Conservation (phyloP, 228 moss, liverwort and hornwort species). For the Sphagnum magellanicum region DNA sequence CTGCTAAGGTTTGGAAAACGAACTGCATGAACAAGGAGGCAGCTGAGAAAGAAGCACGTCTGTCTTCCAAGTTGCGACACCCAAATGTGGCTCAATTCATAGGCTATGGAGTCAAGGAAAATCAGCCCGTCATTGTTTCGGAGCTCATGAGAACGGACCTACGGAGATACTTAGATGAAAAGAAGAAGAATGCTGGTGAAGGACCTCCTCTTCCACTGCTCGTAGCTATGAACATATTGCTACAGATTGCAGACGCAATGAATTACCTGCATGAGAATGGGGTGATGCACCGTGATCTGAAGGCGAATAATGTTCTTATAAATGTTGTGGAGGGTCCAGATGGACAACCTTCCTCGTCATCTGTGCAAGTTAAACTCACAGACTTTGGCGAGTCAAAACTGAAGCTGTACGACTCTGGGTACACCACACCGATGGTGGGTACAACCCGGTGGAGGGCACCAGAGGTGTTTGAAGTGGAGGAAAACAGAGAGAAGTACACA, state of each 20-base stretch:
- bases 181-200: conserved; percentile 8
- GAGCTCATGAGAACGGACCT: conserved; percentile 29
- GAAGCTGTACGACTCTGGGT: conserved; percentile 5
- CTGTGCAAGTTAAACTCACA: conserved; percentile 27
- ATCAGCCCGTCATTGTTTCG: conserved; percentile 25
- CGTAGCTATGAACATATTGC: conserved; percentile 25
- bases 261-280: conserved; percentile 38
- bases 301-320: conserved; percentile 29
- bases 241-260: conserved; percentile 40
- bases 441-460: conserved; percentile 27
- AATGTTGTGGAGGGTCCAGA: conserved; percentile 8
- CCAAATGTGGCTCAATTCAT: conserved; percentile 46
- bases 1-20: conserved; percentile 19
- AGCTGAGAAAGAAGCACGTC: conserved; percentile 20
- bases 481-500: conserved; percentile 21
- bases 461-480: conserved; percentile 18
- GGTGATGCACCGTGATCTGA: conserved; percentile 26
- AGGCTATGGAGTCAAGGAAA: conserved; percentile 18
- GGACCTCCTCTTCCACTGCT: conserved; percentile 19
- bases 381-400: conserved; percentile 30
- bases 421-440: not conserved
- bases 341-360: conserved; percentile 21
- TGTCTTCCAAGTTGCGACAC: conserved; percentile 17
- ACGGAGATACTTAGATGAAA: conserved; percentile 14
- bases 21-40: conserved; percentile 16